Evolutionary conservation across 371 early-diverging fungal species (phyloP), one percentile per base, ranked within the genome.

Genomic region (Mucor indicus): DNA sequence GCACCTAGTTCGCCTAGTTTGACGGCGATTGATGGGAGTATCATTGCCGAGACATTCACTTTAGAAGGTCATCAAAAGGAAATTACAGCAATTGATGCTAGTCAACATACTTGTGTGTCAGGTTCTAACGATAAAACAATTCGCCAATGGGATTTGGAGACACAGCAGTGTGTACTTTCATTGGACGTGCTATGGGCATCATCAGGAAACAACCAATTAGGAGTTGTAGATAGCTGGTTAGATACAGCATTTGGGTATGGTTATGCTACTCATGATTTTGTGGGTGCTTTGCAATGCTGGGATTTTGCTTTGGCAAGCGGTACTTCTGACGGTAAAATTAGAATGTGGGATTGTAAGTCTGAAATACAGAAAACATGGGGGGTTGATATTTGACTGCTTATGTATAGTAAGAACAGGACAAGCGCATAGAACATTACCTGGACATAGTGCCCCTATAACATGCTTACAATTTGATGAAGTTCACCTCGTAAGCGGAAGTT

Each of bases 111-210:
- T 11, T 56, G 72, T 33, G 82, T 94, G 2, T 85, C 90, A n/a
- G 95, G 93, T 16, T 81, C 90, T 7, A 83, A 88, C 24, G 97
- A 98, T 72, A 81, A 84, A 54, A 90, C 94, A 3, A 86, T 94
- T 56, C 81, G 85, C 32, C 86, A 92, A 41, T 98, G 95, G 95
- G 93, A 93, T 64, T 44, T 92, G 53, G 75, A 77, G 38, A 93
- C 84, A 27, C 92, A 89, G 25, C 67, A 75, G 48, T 77, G 79
- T 63, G 75, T 84, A 9, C 62, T 75, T 31, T 78, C 82, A 0
- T 62, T 91, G 55, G 87, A 87, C 52, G 63, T 87, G 4, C 55
- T 80, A 45, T 90, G 89, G 90, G 81, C 84, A 1, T 79, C 76
- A 57, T 61, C 70, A 7, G 33, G 32, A 13, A 37, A 35, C 9